phyloP scores from a whole-genome alignment of 192 early-diverging fungal species.

The Coemansia sp. region DNA sequence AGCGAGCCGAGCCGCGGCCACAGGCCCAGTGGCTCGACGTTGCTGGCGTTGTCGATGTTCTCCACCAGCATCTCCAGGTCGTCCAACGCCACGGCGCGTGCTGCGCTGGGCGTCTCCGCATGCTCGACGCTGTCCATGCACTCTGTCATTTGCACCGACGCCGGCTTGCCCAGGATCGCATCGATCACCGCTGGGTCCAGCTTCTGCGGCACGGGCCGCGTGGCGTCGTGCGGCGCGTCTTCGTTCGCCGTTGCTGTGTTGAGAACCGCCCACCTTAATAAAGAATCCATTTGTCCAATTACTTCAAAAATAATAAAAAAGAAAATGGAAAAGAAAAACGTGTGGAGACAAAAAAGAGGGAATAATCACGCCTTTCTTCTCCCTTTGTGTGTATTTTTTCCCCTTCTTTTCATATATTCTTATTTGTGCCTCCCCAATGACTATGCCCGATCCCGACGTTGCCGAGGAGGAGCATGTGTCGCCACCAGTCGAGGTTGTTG shows the following conservation, averaged over 20 bases:
- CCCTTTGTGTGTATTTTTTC: neutral
- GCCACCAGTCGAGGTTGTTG: neutral
- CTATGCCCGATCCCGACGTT: conserved; percentile 3
- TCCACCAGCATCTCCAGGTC: conserved; percentile 91
- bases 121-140: conserved; percentile 69
- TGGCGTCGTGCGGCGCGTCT: conserved; percentile 58
- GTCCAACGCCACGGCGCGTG: conserved; percentile 82
- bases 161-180: conserved; percentile 90
- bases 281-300: conserved; percentile 57
- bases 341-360: neutral
- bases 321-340: neutral
- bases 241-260: conserved; percentile 75
- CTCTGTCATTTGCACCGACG: conserved; percentile 83
- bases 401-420: conserved; percentile 6
- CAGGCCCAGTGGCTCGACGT: conserved; percentile 84
- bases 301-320: neutral
- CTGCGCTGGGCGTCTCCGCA: conserved; percentile 57
- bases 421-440: conserved; percentile 4
- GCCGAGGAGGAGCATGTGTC: neutral
- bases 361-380: neutral
- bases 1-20: conserved; percentile 85
- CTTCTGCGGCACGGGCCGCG: conserved; percentile 20
- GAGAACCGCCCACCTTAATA: conserved; percentile 82
- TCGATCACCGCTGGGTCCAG: conserved; percentile 88
- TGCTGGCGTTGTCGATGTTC: conserved; percentile 86